These are phyloP conservation scores for Alternaria rosae DNA, from an alignment of 2,329 filamentous ascomycete genomes.

Conservation along the genomic window DNA sequence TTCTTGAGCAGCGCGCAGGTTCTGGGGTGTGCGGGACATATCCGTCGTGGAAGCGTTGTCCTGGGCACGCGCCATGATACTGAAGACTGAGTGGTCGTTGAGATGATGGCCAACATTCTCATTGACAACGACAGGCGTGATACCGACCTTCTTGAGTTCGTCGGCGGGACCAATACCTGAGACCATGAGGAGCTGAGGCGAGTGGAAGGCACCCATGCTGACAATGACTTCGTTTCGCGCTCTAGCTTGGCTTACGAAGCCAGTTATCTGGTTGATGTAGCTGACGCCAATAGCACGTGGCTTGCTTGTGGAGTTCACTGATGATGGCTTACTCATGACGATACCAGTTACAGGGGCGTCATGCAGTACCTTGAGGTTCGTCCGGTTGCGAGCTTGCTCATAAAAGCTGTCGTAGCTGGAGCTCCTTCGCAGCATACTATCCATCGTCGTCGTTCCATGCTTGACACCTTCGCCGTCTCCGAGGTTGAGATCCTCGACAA, in stretches of 20 bases:
- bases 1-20: constrained; percentile 34
- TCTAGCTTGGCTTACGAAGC: constrained; percentile 34
- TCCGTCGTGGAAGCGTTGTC: constrained; percentile 29
- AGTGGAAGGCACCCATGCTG: constrained; percentile 45
- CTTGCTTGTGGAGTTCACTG: constrained; percentile 4
- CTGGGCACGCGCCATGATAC: constrained; percentile 37
- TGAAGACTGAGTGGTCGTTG: constrained; percentile 35
- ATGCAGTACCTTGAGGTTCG: constrained; percentile 39
- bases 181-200: constrained; percentile 52
- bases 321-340: constrained; percentile 19
- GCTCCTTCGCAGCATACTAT: constrained; percentile 28
- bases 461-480: constrained; percentile 43
- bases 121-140: constrained; percentile 36
- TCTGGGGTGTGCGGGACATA: constrained; percentile 32
- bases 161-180: constrained; percentile 46
- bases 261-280: constrained; percentile 36
- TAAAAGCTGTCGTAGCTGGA: constrained; percentile 45
- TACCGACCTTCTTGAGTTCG: constrained; percentile 29
- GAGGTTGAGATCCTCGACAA: constrained; percentile 44
- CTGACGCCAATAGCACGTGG: constrained; percentile 35
- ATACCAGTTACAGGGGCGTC: constrained; percentile 39
- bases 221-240: constrained; percentile 40
- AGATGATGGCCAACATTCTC: constrained; percentile 42
- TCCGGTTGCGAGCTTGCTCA: constrained; percentile 34
- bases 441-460: constrained; percentile 38